These are phyloP conservation scores for Rhodotorula sp. DNA, from an alignment of 1,284 basidiomycete genomes.

Conservation along the genomic window DNA sequence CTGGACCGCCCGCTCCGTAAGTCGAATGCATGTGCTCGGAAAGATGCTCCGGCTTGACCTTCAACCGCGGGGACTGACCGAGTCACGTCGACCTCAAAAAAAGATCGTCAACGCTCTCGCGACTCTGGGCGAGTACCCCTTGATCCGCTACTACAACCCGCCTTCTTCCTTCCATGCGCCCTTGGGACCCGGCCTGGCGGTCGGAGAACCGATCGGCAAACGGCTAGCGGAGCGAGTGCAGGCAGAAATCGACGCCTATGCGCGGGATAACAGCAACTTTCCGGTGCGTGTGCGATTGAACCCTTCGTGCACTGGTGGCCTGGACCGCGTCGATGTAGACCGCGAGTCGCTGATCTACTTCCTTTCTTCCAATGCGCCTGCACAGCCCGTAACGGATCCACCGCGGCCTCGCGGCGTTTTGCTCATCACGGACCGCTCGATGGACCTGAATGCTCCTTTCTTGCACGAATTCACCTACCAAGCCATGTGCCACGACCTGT, in stretches of 20 bases:
- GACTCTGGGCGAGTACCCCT: constrained; percentile 87
- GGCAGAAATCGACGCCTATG: constrained; percentile 76
- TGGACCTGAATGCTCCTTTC: constrained; percentile 88
- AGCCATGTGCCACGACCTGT: constrained; percentile 94
- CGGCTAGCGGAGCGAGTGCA: constrained; percentile 80
- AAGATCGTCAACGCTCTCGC: constrained; percentile 89
- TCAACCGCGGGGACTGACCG: no score
- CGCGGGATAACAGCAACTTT: constrained; percentile 79
- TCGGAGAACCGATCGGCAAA: constrained; percentile 64
- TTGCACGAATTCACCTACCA: constrained; percentile 99
- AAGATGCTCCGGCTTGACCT: constrained; percentile 19
- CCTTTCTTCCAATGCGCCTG: constrained; percentile 1
- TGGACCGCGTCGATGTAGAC: neutral
- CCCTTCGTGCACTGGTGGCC: constrained; percentile 32
- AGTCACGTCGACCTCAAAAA: constrained; percentile 33
- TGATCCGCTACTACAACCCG: constrained; percentile 90
- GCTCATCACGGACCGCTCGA: constrained; percentile 90
- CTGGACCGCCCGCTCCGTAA: constrained; percentile 57
- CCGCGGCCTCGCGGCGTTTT: constrained; percentile 74
- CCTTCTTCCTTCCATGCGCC: constrained; percentile 67
- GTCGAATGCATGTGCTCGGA: constrained; percentile 29
- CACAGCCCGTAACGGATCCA: constrained; percentile 61
- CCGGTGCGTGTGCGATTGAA: constrained; percentile 60
- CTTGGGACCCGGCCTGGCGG: constrained; percentile 71
- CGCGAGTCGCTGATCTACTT: constrained; percentile 11